Conservation (phyloP, 169 alveolate species). For the Plasmodium fragile region DNA sequence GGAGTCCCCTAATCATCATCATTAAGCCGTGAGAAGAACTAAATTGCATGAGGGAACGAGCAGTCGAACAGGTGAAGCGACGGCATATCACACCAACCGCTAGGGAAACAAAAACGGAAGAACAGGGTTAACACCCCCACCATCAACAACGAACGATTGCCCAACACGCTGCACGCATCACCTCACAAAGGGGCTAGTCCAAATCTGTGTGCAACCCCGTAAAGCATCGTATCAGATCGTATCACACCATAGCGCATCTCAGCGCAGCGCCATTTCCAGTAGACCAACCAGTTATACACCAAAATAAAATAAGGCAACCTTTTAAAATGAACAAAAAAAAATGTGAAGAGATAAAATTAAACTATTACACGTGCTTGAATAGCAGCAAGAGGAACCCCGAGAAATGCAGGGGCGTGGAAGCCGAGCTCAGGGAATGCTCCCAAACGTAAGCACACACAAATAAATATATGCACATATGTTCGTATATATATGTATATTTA, state of each 20-base stretch:
- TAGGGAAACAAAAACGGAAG: neutral
- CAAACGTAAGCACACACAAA: constrained; percentile 39
- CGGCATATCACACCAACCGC: neutral
- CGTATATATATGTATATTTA: neutral
- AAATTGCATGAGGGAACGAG: neutral
- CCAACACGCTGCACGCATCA: neutral
- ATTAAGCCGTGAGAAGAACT: neutral
- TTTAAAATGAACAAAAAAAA: constrained; percentile 66
- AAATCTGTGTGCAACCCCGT: neutral
- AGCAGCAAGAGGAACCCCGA: constrained; percentile 57
- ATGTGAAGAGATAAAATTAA: constrained; percentile 68
- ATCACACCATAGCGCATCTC: neutral
- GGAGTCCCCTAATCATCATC: neutral
- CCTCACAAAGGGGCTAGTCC: neutral
- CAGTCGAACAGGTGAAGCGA: neutral
- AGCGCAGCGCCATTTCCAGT: neutral
- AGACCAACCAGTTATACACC: neutral
- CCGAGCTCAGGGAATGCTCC: constrained; percentile 74
- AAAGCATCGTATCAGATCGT: neutral
- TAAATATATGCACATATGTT: neutral
- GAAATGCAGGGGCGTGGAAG: constrained; percentile 50
- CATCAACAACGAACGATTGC: neutral
- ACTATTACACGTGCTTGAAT: constrained; percentile 74
- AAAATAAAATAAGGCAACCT: neutral
- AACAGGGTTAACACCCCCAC: neutral